Evolutionary conservation across 441 rosid species (phyloP).

Genomic region (Populus hybrid): DNA sequence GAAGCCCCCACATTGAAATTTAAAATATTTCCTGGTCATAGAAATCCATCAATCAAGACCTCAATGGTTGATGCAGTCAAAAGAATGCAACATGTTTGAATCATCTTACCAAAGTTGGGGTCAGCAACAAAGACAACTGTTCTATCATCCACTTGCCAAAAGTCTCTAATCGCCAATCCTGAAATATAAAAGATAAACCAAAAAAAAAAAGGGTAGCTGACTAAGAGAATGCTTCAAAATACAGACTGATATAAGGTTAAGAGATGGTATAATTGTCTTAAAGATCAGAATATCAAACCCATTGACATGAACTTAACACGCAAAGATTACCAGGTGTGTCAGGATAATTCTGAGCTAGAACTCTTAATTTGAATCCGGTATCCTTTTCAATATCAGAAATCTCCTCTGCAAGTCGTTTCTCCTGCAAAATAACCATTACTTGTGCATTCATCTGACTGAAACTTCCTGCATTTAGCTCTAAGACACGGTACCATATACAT

Average conservation of each 20-base stretch:
- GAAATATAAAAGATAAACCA: conserved; percentile 9
- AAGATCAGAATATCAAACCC: background rate
- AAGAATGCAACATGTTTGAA: conserved; percentile 4
- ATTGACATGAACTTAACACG: background rate
- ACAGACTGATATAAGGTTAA: background rate
- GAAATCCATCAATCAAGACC: conserved; percentile 4
- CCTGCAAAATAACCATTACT: conserved; percentile 39
- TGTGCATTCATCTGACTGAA: background rate
- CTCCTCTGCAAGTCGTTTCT: conserved; percentile 67
- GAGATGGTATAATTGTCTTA: background rate
- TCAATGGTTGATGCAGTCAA: conserved; percentile 8
- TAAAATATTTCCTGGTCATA: conserved; percentile 45
- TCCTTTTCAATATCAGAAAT: conserved; percentile 66
- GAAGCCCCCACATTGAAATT: conserved; percentile 69
- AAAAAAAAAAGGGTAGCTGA: background rate
- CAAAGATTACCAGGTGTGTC: conserved; percentile 67
- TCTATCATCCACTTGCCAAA: conserved; percentile 83
- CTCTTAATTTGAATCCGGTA: conserved; percentile 75
- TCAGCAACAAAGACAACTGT: conserved; percentile 93
- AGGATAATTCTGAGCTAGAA: conserved; percentile 88
- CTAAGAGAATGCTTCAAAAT: background rate
- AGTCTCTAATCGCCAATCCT: conserved; percentile 83
- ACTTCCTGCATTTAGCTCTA: background rate
- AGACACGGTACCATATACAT: background rate
- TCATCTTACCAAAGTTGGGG: conserved; percentile 76